Evolutionary conservation across 1,284 basidiomycete genomes (phyloP), one percentile per base, ranked within the genome.

Genomic region (Pterula multifida): DNA sequence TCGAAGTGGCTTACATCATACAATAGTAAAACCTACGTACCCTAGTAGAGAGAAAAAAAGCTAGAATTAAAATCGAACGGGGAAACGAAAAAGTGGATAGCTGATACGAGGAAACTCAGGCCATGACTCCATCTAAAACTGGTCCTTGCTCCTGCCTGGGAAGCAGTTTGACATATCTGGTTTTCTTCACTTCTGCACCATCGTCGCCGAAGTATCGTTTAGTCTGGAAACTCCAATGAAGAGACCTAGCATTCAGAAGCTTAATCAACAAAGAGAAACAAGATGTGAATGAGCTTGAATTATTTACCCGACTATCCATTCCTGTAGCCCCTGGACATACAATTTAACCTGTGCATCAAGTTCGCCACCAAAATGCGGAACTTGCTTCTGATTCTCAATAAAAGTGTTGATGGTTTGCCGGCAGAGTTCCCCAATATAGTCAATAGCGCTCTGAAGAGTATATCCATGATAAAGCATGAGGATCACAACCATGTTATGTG

Each of bases 301-400:
- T n/a, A n/a, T n/a, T n/a, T n/a, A n/a, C n/a, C 76, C 77, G 26
- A 76, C 69, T 44, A 76, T 76, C 78, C 78, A 80, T 53, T 77
- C 68, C 55, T 73, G 71, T 19, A 80, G 59, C 15, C 77, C 76
- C 44, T 69, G 55, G 24, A 80, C 61, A 51, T 80, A 80, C 19
- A 61, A 60, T 21, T 60, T 55, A 22, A 80, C 75, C 61, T 73
- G 70, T 15, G 57, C 62, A 51, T 80, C 76, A 24, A 78, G 58
- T 42, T 72, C 69, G 1, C 66, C 63, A 4, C 72, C 71, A 77
- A 76, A 79, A 0, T 71, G 72, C 13, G 78, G 78, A 3, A 80
- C 47, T 1, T 64, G 63, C 26, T 56, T 55, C 17, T 69, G 69
- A 36, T 72, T 68, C 17, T 66, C 61, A 45, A 63, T 58, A 55